Evolutionary conservation across 352 stramenopile genomes (phyloP).

Genomic region (Phytophthora tentaculata): DNA sequence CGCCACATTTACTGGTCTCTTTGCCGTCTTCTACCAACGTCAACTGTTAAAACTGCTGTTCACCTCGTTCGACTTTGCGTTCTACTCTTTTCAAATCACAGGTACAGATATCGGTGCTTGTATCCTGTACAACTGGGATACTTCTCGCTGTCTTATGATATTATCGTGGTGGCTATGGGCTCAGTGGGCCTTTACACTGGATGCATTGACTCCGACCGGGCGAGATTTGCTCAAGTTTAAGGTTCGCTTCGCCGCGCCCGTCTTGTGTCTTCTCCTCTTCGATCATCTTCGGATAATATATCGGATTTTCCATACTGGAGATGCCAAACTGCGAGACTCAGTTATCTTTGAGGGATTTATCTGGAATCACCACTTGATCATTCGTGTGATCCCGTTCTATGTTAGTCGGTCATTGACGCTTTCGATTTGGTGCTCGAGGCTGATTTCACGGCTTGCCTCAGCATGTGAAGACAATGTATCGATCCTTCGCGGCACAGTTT

Average conservation of each 20-base stretch:
- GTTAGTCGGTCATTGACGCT: constrained; percentile 26
- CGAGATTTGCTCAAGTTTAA: constrained; percentile 23
- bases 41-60: constrained; percentile 5
- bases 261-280: constrained; percentile 11
- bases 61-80: constrained; percentile 11
- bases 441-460: constrained; percentile 11
- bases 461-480: constrained; percentile 21
- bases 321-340: constrained; percentile 10
- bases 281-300: constrained; percentile 20
- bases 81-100: constrained; percentile 13
- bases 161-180: constrained; percentile 38
- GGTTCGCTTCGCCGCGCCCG: constrained; percentile 6
- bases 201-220: constrained; percentile 43
- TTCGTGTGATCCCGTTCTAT: constrained; percentile 25
- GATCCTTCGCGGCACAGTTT: constrained; percentile 38
- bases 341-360: constrained; percentile 19
- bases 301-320: constrained; percentile 9
- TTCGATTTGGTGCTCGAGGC: constrained; percentile 19
- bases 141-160: constrained; percentile 15
- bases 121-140: constrained; percentile 27
- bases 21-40: not conserved
- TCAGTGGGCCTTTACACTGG: constrained; percentile 41
- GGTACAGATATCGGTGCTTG: constrained; percentile 13
- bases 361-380: constrained; percentile 17
- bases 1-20: constrained; percentile 1